Evolutionary conservation across 192 early-diverging fungal species (phyloP).

Genomic region (Thamnidium elegans): DNA sequence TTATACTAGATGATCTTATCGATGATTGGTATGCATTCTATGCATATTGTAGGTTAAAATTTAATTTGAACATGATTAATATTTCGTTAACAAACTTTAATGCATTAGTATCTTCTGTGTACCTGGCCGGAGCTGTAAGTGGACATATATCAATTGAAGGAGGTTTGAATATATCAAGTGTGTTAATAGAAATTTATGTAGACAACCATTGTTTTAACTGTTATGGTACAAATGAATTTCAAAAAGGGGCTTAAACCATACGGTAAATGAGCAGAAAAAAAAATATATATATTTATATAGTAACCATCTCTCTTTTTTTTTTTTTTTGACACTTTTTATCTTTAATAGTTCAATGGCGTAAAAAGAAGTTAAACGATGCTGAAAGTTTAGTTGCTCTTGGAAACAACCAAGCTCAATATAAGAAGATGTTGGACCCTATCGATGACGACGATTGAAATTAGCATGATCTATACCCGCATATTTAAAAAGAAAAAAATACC

Average conservation of each 20-base stretch:
- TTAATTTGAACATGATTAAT: neutral
- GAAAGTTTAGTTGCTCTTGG: no score
- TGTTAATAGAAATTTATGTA: neutral
- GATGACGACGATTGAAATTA: no score
- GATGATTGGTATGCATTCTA: neutral
- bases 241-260: neutral
- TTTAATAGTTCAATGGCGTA: no score
- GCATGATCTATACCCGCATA: no score
- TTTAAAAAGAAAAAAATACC: no score
- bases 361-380: no score
- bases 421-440: no score
- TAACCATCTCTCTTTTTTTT: no score
- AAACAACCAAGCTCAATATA: no score
- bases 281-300: no score
- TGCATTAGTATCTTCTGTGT: neutral
- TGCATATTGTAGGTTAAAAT: constrained; percentile 7
- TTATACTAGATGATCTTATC: neutral
- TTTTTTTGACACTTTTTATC: no score
- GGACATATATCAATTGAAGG: neutral
- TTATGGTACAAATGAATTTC: neutral
- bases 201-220: neutral
- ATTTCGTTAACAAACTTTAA: neutral
- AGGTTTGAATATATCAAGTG: no score
- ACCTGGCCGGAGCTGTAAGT: constrained; percentile 5
- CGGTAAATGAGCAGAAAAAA: neutral